Base-by-base conservation (phyloP, 2,329 filamentous ascomycete species). In the Macrophomina phaseolina region DNA sequence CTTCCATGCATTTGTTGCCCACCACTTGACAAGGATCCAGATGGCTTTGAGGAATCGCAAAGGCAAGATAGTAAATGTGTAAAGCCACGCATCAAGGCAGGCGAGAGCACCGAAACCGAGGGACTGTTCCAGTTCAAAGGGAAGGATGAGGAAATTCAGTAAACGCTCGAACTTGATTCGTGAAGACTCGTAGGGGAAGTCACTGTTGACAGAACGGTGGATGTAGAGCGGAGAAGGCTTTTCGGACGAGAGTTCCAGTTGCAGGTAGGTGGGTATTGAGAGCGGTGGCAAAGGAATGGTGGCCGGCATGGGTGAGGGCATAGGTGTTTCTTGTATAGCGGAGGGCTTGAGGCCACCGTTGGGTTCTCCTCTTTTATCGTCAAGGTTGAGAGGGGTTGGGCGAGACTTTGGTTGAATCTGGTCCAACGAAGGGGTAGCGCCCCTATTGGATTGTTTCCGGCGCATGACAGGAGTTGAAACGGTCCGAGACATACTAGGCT, bases 1-100 rank as follows among this genome's bases (percentile, higher is more conserved):
- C 69, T 90, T 91, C 4, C 84, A 83, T 1, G 94, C 71, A 28
- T 93, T 87, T 40, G 90, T 87, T 2, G 79, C 84, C 92, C 92
- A 97, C 85, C 94, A 98, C 68, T 87, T 86, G 9, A 88, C 77
- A 32, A 99, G 81, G 2, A 98, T 89, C 23, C 87, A 88, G 0
- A 94, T 73, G 0, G 95, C 94, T 67, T 94, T 91, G 64, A 91
- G 78, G 72, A 99, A 98, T 2, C 95, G 87, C 67, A 99, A 85
- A 0, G 95, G 95, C 0, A 99, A 82, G 52, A 99, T 97, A 0
- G 95, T 99, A 73, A 99, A 96, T 0, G 93, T 96, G 80, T 97
- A 95, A 1, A 99, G 86, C 93, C 94, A 99, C 1, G 94, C 91
- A 77, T 99, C 95, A 5, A 99, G 83, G 79, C 95, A 99, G 6